Percentiles rank a stretch among this genome's conserved stretches.
Conservation (phyloP, 176 grass and related monocot genomes). For the Chrysopogon serrulatus region DNA sequence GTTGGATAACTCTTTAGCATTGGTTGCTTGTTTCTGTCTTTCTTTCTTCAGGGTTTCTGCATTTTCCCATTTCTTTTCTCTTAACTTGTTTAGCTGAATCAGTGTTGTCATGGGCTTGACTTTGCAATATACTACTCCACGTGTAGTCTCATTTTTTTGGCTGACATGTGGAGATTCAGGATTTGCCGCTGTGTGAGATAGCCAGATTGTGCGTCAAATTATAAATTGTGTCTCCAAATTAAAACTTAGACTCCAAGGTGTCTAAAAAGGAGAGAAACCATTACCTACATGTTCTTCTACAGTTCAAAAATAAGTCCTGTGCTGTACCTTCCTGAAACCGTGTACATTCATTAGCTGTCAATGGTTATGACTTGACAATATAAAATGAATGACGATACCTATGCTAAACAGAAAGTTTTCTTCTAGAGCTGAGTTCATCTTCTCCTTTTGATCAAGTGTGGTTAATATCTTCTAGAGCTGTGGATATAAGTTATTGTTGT, state of each 20-base stretch:
- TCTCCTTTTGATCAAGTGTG: not conserved
- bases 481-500: no score
- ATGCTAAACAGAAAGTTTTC: not conserved
- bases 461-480: not conserved
- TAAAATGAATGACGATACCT: not conserved
- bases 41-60: no score
- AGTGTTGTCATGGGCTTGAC: no score
- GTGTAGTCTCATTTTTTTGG: no score
- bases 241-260: not conserved
- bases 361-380: not conserved
- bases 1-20: no score
- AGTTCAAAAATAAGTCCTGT: not conserved
- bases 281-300: not conserved
- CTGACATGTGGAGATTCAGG: no score
- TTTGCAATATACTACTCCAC: no score
- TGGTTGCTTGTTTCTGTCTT: not conserved
- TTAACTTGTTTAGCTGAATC: no score
- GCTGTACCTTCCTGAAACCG: not conserved
- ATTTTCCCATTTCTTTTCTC: no score
- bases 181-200: no score
- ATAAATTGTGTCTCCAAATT: not conserved
- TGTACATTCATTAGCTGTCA: not conserved
- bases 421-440: not conserved
- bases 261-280: not conserved
- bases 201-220: not conserved